phyloP scores from a whole-genome alignment of 2,329 filamentous ascomycete genomes.

The Trichoderma aggressivum region DNA sequence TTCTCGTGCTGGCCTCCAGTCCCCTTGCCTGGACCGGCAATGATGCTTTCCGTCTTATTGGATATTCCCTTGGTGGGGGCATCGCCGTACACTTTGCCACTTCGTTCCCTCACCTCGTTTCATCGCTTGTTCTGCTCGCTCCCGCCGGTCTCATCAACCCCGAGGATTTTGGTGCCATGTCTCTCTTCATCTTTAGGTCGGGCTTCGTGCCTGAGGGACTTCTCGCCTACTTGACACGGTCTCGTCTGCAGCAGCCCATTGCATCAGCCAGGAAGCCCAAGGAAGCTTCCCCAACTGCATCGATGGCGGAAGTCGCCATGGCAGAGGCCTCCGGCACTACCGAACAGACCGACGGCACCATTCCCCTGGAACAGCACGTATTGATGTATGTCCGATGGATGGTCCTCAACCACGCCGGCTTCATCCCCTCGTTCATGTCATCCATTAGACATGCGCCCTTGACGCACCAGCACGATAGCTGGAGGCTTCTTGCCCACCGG shows the following conservation, averaged over 20 bases:
- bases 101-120: slow-evolving; percentile 67
- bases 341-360: slow-evolving; percentile 25
- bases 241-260: slow-evolving; percentile 50
- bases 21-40: slow-evolving; percentile 62
- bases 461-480: slow-evolving; percentile 49
- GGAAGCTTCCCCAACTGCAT: slow-evolving; percentile 19
- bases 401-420: slow-evolving; percentile 53
- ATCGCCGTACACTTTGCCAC: slow-evolving; percentile 72
- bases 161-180: slow-evolving; percentile 48
- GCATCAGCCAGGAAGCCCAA: slow-evolving; percentile 35
- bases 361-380: slow-evolving; percentile 46
- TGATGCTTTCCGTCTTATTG: slow-evolving; percentile 62
- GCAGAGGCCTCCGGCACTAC: slow-evolving; percentile 39
- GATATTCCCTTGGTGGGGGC: slow-evolving; percentile 80
- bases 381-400: slow-evolving; percentile 57
- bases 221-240: slow-evolving; percentile 46
- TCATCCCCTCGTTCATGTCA: slow-evolving; percentile 58
- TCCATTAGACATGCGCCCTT: slow-evolving; percentile 54
- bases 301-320: slow-evolving; percentile 38
- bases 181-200: slow-evolving; percentile 52
- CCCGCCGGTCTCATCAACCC: slow-evolving; percentile 70
- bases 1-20: slow-evolving; percentile 68
- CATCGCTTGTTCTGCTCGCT: slow-evolving; percentile 70
- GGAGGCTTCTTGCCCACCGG: slow-evolving; percentile 44
- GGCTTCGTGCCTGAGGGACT: slow-evolving; percentile 53